Conservation (phyloP, 140 eudicot species). For the Stevia rebaudiana region DNA sequence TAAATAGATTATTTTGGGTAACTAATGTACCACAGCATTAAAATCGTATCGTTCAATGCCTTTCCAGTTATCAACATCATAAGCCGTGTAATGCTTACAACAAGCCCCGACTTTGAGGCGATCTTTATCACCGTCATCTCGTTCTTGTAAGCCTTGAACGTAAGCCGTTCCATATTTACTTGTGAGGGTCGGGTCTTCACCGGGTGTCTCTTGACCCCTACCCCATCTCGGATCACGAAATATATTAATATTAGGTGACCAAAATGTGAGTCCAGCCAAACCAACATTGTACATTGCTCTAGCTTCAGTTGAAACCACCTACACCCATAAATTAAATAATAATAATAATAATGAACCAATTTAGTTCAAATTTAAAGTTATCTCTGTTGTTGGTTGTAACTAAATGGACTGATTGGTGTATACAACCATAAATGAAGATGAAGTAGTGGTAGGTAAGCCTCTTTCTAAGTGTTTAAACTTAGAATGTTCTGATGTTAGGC, state of each 20-base stretch:
- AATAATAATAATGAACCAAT: constrained; percentile 16
- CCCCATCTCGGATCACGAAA: constrained; percentile 98
- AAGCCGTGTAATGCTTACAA: constrained; percentile 91
- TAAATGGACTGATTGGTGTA: neutral
- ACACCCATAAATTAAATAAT: no score
- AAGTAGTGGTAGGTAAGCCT: constrained; percentile 15
- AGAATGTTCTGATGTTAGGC: constrained; percentile 19
- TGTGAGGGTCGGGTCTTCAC: constrained; percentile 78
- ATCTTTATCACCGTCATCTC: constrained; percentile 56
- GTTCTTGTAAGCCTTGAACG: constrained; percentile 73
- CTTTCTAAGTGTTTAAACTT: constrained; percentile 3
- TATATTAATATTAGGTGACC: constrained; percentile 91
- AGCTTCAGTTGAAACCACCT: constrained; percentile 90
- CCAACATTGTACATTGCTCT: constrained; percentile 98
- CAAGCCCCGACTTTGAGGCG: constrained; percentile 81
- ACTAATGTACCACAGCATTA: constrained; percentile 69
- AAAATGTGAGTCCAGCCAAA: constrained; percentile 75
- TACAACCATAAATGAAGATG: constrained; percentile 26
- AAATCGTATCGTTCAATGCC: constrained; percentile 68
- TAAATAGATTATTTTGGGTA: no score
- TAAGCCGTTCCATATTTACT: constrained; percentile 67
- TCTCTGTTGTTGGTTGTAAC: constrained; percentile 12
- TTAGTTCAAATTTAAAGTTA: constrained; percentile 15
- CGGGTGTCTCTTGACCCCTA: constrained; percentile 92
- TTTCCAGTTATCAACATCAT: constrained; percentile 88